Base-by-base conservation (phyloP, 768 basidiomycete species). In the Lentinula lateritia region DNA sequence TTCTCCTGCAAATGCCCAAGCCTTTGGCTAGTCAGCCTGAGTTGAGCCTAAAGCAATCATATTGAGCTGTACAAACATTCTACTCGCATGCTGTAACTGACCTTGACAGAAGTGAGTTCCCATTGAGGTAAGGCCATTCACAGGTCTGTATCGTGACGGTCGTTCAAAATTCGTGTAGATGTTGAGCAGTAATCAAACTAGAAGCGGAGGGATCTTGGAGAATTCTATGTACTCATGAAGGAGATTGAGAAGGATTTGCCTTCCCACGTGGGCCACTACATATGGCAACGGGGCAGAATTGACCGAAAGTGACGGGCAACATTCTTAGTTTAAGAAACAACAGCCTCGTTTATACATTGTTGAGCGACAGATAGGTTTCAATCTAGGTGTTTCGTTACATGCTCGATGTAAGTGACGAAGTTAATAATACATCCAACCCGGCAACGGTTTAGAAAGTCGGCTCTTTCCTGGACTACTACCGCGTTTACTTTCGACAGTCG, bases 1-100 rank as follows among this genome's bases (percentile, higher is more conserved):
- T 83, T 84, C 63, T 86, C 84, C 68, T 89, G 88, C 16, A 89
- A 70, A 65, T 91, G 88, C 18, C 85, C 86, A 34, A 92, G 77
- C 55, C 80, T 79, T 64, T 88, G 86, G 50, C 83, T 82, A 7
- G 89, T 81, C 28, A 82, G 76, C 62, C 86, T 80, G 52, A 92
- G 77, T 62, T 88, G 84, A 18, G 79, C 74, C 90, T 92, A n/a
- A 41, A 13, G 20, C 18, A 43, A 64, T 35, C 63, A 62, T 59
- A 15, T 35, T 56, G 55, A 56, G 55, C 23, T 23, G 34, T 18
- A 15, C 0, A n/a, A 59, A 48, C 10, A 34, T 59, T 35, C 23
- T n/a, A 20, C 16, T 28, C 18, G 10, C 5, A 13, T 18, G 41
- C 43, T 18, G 35, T 39, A 28, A 61, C 68, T 50, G 46, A 79